A percentile compares a stretch with the other conserved stretches of the same genome.
Conservation (phyloP, 1,139 yeast genomes). For the Zhuliangozyma blackwelliae region DNA sequence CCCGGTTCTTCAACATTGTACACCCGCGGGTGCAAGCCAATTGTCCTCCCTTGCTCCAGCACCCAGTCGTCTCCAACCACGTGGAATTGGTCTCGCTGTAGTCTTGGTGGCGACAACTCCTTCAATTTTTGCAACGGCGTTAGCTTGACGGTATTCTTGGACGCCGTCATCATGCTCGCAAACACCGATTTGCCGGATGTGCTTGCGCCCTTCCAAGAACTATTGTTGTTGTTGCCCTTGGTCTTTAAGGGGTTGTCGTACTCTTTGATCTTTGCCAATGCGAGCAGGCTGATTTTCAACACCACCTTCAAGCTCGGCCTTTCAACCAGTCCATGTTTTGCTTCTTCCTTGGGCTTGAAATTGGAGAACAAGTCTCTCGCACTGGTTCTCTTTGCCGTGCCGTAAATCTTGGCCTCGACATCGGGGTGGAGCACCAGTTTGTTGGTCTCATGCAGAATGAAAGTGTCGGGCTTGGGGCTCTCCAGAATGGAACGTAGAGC, state of each 20-base stretch:
- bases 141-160: conserved; percentile 15
- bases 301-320: conserved; percentile 18
- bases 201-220: conserved; percentile 1
- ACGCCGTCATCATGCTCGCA: conserved; percentile 24
- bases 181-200: conserved; percentile 15
- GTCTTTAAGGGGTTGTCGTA: conserved; percentile 31
- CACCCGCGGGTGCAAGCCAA: not conserved
- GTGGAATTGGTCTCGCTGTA: conserved; percentile 18
- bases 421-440: not conserved
- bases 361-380: conserved; percentile 13
- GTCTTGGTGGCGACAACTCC: conserved; percentile 17
- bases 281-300: conserved; percentile 21
- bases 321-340: no score
- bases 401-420: conserved; percentile 4
- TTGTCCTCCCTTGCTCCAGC: no score
- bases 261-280: conserved; percentile 22
- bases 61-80: conserved; percentile 10
- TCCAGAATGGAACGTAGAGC: not conserved
- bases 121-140: conserved; percentile 21
- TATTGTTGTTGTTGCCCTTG: conserved; percentile 15
- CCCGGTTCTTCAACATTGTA: not conserved
- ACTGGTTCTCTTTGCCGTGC: conserved; percentile 5
- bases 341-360: not conserved
- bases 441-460: conserved; percentile 1
- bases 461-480: not conserved